Evolutionary conservation across 1,139 yeast genomes (phyloP).

Genomic region (Starmera stellimalicola): DNA sequence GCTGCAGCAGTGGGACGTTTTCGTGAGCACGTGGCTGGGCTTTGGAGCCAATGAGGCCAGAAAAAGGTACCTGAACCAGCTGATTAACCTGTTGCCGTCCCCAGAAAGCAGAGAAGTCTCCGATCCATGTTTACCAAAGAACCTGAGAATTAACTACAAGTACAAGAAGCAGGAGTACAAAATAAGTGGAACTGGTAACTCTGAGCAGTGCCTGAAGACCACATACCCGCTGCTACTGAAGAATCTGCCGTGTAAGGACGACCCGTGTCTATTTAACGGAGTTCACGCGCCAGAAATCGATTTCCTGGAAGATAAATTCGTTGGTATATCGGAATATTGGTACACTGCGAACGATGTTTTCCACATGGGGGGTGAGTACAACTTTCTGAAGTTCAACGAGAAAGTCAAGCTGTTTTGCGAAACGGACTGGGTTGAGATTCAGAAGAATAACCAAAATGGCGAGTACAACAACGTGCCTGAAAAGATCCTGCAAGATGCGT

Average conservation of each 20-base stretch:
- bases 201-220: conserved; percentile 54
- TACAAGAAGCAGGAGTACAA: conserved; percentile 37
- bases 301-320: conserved; percentile 60
- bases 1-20: conserved; percentile 57
- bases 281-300: conserved; percentile 70
- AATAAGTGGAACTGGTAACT: conserved; percentile 57
- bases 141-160: conserved; percentile 36
- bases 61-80: conserved; percentile 47
- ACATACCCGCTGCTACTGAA: conserved; percentile 65
- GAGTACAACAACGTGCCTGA: conserved; percentile 28
- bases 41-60: conserved; percentile 81
- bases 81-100: conserved; percentile 34
- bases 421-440: conserved; percentile 48
- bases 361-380: conserved; percentile 69
- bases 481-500: conserved; percentile 49
- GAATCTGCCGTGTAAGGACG: conserved; percentile 62
- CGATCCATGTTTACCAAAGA: conserved; percentile 68
- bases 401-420: conserved; percentile 59
- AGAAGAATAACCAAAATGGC: conserved; percentile 41
- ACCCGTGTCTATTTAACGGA: conserved; percentile 74
- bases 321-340: conserved; percentile 81
- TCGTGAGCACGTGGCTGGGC: conserved; percentile 78
- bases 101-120: conserved; percentile 16
- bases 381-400: conserved; percentile 48
- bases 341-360: conserved; percentile 78